Evolutionary conservation across 345 rosid genomes (phyloP).

Genomic region (Eucalyptus cloeziana): DNA sequence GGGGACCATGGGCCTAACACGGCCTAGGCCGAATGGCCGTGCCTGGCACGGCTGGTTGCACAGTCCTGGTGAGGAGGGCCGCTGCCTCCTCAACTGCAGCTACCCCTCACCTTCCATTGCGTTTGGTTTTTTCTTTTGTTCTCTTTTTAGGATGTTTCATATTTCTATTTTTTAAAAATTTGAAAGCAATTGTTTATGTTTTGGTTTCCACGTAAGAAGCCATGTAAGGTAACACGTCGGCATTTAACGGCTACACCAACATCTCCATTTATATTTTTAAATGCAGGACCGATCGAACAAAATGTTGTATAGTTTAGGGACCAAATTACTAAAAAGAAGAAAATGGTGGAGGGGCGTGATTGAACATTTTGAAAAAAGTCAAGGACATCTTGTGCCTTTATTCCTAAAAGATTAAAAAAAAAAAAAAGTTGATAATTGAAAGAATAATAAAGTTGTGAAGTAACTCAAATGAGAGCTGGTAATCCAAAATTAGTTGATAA

Average conservation of each 20-base stretch:
- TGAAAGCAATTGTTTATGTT: neutral
- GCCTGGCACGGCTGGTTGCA: neutral
- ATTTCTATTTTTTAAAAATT: neutral
- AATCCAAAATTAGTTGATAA: neutral
- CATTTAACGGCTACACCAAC: neutral
- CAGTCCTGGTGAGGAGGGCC: neutral
- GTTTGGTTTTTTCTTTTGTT: neutral
- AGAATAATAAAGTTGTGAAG: neutral
- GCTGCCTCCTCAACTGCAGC: neutral
- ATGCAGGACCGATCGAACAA: accelerated
- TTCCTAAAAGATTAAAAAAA: neutral
- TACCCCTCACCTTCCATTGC: neutral
- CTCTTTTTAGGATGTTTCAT: neutral
- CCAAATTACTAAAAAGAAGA: neutral
- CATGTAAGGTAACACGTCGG: neutral
- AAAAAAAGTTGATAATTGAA: neutral
- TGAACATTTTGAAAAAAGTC: neutral
- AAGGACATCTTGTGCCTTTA: neutral
- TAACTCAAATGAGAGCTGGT: neutral
- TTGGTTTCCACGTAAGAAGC: neutral
- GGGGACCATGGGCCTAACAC: too few species aligned
- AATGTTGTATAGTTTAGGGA: neutral
- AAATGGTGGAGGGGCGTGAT: neutral
- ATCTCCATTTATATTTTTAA: neutral
- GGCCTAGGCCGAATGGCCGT: neutral